A percentile compares a stretch with the other conserved stretches of the same genome.
Conservation (phyloP, 1,284 basidiomycete species). For the Malassezia vespertilionis region DNA sequence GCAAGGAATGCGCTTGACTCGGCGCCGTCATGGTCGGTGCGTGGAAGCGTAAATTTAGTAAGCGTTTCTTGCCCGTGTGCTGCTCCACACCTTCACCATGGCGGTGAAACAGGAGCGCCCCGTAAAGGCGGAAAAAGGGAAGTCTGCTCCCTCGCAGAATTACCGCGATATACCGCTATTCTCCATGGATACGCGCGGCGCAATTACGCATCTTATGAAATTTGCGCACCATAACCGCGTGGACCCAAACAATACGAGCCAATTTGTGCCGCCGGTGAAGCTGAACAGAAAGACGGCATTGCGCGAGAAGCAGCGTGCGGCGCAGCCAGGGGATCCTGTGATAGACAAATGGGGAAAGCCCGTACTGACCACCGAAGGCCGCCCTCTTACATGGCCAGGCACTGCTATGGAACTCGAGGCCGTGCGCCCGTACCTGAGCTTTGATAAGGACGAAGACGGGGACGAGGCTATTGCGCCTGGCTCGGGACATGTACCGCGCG, state of each 20-base stretch:
- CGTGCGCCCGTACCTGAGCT: slow-evolving; percentile 14
- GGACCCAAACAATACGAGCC: slow-evolving; percentile 33
- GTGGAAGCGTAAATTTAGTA: background rate
- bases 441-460: slow-evolving; percentile 6
- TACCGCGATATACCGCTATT: slow-evolving; percentile 44
- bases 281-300: slow-evolving; percentile 44
- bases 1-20: slow-evolving; percentile 19
- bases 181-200: slow-evolving; percentile 25
- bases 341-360: slow-evolving; percentile 34
- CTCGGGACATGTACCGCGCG: slow-evolving; percentile 10
- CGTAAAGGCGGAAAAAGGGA: slow-evolving; percentile 11
- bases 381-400: slow-evolving; percentile 29
- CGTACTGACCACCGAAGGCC: slow-evolving; percentile 31
- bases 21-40: background rate
- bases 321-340: slow-evolving; percentile 36
- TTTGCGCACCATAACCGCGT: slow-evolving; percentile 38
- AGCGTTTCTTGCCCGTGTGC: too few species aligned
- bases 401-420: slow-evolving; percentile 26
- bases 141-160: slow-evolving; percentile 20
- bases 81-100: background rate
- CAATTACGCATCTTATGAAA: slow-evolving; percentile 38
- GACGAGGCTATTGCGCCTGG: slow-evolving; percentile 10
- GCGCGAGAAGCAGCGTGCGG: slow-evolving; percentile 33
- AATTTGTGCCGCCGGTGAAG: slow-evolving; percentile 42
- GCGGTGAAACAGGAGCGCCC: slow-evolving; percentile 11